phyloP scores from a whole-genome alignment of 352 stramenopile species.

The Phytophthora constricta region DNA sequence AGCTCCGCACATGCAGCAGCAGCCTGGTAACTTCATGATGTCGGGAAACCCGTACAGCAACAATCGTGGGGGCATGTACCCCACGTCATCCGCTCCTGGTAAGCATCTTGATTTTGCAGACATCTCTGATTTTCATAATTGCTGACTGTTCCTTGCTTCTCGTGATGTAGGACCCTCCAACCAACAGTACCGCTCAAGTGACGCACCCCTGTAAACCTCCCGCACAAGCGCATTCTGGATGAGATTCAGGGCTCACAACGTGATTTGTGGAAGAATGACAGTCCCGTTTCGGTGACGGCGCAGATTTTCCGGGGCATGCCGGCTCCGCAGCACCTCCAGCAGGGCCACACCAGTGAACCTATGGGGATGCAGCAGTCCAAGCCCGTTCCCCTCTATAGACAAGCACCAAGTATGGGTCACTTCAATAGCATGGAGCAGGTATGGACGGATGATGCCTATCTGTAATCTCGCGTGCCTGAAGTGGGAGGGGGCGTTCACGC shows the following conservation, averaged over 20 bases:
- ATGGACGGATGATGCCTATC: conserved; percentile 50
- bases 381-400: conserved; percentile 55
- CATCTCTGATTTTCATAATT: not conserved
- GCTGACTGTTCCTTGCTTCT: not conserved
- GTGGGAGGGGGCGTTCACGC: no score
- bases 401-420: conserved; percentile 46
- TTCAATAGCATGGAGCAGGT: conserved; percentile 75
- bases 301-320: conserved; percentile 57
- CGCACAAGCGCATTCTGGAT: conserved; percentile 67
- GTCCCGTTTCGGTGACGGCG: conserved; percentile 66
- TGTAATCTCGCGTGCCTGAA: conserved; percentile 33
- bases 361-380: conserved; percentile 49
- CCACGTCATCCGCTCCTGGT: conserved; percentile 12
- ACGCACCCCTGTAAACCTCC: conserved; percentile 47
- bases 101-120: not conserved
- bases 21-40: conserved; percentile 45
- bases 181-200: conserved; percentile 45
- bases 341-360: conserved; percentile 32
- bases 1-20: conserved; percentile 42
- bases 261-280: conserved; percentile 70
- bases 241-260: conserved; percentile 57
- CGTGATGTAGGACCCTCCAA: conserved; percentile 11
- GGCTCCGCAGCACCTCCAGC: conserved; percentile 34
- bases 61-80: conserved; percentile 36
- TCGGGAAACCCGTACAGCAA: conserved; percentile 33